Evolutionary conservation across 2,329 filamentous ascomycete genomes (phyloP).

Genomic region (Beauveria scarabaeidicola): DNA sequence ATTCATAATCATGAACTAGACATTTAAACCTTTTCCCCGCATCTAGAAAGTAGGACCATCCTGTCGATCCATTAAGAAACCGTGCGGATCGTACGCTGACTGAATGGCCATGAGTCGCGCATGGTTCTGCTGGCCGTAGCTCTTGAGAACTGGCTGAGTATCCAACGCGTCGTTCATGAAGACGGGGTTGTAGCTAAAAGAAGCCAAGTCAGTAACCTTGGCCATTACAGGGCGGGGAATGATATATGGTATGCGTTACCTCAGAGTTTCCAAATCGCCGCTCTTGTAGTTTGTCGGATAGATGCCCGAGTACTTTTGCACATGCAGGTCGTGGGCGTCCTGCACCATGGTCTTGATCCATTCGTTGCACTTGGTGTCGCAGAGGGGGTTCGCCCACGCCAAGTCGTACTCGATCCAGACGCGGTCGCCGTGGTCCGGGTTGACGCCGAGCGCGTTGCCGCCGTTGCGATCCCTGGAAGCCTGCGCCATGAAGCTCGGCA

Average conservation of each 20-base stretch:
- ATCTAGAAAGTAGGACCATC: constrained; percentile 4
- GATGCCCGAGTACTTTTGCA: constrained; percentile 13
- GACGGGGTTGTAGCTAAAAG: constrained; percentile 16
- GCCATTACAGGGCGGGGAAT: too few species aligned
- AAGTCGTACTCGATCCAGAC: constrained; percentile 25
- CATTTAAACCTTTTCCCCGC: background rate
- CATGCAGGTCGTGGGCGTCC: constrained; percentile 13
- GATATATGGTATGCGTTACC: constrained; percentile 7
- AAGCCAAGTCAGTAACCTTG: background rate
- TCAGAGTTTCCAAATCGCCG: constrained; percentile 14
- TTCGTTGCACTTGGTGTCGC: constrained; percentile 14
- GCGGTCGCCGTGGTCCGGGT: constrained; percentile 18
- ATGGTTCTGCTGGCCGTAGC: constrained; percentile 14
- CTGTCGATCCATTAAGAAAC: constrained; percentile 10
- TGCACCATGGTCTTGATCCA: constrained; percentile 12
- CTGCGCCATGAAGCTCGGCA: constrained; percentile 13
- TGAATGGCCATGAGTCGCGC: constrained; percentile 11
- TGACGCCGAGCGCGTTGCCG: constrained; percentile 20
- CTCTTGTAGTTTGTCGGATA: constrained; percentile 16
- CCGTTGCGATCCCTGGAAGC: constrained; percentile 12
- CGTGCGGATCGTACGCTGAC: constrained; percentile 13
- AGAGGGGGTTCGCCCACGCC: constrained; percentile 17
- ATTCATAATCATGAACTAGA: too few species aligned
- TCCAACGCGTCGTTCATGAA: constrained; percentile 19
- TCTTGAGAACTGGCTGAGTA: constrained; percentile 14